A percentile compares a stretch with the other conserved stretches of the same genome.
Evolutionary conservation across 176 grass and related monocot genomes (phyloP).

Genomic region (Triticum turgidum): DNA sequence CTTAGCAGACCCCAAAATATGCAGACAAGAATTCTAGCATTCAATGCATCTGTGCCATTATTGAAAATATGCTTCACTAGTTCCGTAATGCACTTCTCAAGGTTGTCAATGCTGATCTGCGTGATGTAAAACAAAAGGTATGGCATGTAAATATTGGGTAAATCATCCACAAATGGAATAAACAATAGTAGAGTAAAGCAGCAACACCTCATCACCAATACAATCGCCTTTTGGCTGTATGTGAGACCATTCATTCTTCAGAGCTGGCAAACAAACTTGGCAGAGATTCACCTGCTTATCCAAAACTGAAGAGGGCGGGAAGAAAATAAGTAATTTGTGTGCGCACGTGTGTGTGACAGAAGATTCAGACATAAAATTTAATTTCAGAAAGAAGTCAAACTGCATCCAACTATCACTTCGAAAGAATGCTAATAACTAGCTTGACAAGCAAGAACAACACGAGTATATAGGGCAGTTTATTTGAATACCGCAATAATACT

Average conservation of each 20-base stretch:
- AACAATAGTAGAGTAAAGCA: constrained; percentile 22
- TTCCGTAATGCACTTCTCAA: constrained; percentile 54
- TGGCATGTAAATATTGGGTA: background rate
- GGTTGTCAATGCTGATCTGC: constrained; percentile 59
- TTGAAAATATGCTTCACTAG: constrained; percentile 66
- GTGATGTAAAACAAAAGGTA: background rate
- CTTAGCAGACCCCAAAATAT: constrained; percentile 84
- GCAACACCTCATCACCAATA: constrained; percentile 60
- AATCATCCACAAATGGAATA: constrained; percentile 18
- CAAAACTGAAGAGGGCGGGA: constrained; percentile 40
- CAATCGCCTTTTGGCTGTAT: constrained; percentile 32
- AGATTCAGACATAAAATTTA: constrained; percentile 18
- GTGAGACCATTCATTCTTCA: constrained; percentile 72
- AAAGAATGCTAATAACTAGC: constrained; percentile 1
- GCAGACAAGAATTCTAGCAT: constrained; percentile 66
- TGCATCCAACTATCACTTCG: background rate
- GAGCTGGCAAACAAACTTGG: constrained; percentile 58
- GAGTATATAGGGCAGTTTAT: background rate
- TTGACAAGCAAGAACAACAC: background rate
- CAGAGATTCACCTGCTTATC: constrained; percentile 52
- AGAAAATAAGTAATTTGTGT: constrained; percentile 3
- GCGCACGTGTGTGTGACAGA: background rate
- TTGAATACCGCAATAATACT: background rate
- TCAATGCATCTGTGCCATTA: constrained; percentile 58
- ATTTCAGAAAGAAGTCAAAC: background rate